A percentile compares a stretch with the other conserved stretches of the same genome.
phyloP scores from a whole-genome alignment of 2,329 filamentous ascomycete species.

The Rhinocladiella similis region DNA sequence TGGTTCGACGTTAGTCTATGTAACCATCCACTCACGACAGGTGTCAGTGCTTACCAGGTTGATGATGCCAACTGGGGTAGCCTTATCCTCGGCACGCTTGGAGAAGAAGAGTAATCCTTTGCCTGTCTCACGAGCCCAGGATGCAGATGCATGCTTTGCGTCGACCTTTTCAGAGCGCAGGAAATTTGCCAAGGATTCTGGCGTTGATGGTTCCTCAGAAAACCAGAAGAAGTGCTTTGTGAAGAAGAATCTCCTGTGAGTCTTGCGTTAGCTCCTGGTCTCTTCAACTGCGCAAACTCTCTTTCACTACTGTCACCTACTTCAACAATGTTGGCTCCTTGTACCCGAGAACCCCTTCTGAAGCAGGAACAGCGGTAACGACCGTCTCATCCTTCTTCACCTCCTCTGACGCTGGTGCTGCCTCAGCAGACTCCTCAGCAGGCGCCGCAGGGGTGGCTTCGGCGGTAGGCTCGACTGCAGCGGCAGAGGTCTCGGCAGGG shows the following conservation, averaged over 20 bases:
- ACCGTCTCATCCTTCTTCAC: conserved; percentile 45
- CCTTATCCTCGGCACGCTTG: conserved; percentile 81
- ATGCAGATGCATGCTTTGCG: conserved; percentile 70
- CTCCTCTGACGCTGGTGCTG: conserved; percentile 37
- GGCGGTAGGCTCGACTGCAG: conserved; percentile 29
- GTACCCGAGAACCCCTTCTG: conserved; percentile 84
- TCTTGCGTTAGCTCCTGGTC: not conserved
- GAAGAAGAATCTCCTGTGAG: conserved; percentile 75
- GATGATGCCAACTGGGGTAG: conserved; percentile 75
- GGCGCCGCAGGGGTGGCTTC: conserved; percentile 8
- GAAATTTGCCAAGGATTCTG: conserved; percentile 73
- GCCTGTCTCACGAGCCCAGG: conserved; percentile 91
- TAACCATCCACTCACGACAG: conserved; percentile 53
- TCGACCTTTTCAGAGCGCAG: conserved; percentile 85
- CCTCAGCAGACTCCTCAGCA: conserved; percentile 5
- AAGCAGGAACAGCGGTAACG: conserved; percentile 64
- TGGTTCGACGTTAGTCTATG: conserved; percentile 33
- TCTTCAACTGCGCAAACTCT: conserved; percentile 4
- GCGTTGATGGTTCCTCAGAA: conserved; percentile 69
- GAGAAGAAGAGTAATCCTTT: conserved; percentile 93
- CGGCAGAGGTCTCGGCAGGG: conserved; percentile 36
- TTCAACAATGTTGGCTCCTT: conserved; percentile 88
- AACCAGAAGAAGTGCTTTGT: conserved; percentile 95
- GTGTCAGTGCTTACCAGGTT: conserved; percentile 66
- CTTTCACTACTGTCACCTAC: conserved; percentile 58